These are phyloP conservation scores for Radiomyces spectabilis DNA, from an alignment of 192 early-diverging fungal species.

Conservation along the genomic window DNA sequence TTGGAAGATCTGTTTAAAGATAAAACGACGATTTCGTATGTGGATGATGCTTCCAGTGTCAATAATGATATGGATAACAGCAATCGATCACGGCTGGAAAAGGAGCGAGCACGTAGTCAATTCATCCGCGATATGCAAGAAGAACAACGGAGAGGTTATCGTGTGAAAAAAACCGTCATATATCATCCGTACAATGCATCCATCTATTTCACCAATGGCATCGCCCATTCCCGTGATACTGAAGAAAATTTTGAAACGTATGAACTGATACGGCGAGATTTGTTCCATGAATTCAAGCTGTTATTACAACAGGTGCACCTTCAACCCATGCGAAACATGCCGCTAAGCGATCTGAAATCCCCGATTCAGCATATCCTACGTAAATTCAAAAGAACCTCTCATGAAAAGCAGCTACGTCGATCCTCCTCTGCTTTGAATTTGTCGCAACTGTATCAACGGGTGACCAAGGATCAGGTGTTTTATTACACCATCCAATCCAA, in stretches of 20 bases:
- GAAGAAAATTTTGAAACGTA: constrained; percentile 10
- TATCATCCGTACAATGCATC: constrained; percentile 21
- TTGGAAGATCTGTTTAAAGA: constrained; percentile 4
- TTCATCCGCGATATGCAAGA: constrained; percentile 22
- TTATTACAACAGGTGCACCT: background rate
- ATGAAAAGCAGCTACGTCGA: background rate
- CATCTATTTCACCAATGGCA: constrained; percentile 19
- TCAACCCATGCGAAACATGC: constrained; percentile 3
- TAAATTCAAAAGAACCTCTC: constrained; percentile 4
- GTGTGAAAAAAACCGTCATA: constrained; percentile 13
- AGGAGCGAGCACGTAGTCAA: constrained; percentile 7
- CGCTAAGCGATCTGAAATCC: background rate
- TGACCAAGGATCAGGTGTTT: constrained; percentile 18
- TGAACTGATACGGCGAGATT: constrained; percentile 4
- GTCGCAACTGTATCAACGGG: constrained; percentile 15
- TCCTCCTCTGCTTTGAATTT: constrained; percentile 1
- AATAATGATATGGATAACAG: no score
- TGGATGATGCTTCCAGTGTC: background rate
- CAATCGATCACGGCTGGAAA: no score
- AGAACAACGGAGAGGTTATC: constrained; percentile 7
- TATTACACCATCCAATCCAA: constrained; percentile 19
- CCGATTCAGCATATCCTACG: constrained; percentile 13
- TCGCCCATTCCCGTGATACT: constrained; percentile 3
- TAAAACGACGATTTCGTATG: background rate
- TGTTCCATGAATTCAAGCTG: background rate